phyloP scores from a whole-genome alignment of 148 eudicot species.

The Fallopia convolvulus region DNA sequence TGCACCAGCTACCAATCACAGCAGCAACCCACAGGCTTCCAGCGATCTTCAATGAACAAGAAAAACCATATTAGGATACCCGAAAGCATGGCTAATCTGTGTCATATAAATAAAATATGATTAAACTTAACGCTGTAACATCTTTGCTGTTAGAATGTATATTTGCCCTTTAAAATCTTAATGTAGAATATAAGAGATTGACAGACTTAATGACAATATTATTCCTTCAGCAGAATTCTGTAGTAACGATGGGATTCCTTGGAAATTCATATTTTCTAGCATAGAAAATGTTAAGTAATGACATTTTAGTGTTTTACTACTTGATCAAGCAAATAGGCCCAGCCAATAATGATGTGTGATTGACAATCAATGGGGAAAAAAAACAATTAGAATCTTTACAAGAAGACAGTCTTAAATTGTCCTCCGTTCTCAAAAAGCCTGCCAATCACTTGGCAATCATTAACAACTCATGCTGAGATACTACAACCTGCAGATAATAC shows the following conservation, averaged over 20 bases:
- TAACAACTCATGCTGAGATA: not conserved
- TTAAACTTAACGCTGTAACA: not conserved
- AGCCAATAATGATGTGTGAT: not conserved
- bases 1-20: constrained; percentile 79
- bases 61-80: not conserved
- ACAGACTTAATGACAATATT: not conserved
- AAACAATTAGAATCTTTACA: not conserved
- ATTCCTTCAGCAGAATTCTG: not conserved
- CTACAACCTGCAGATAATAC: not conserved
- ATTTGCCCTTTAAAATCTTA: not conserved
- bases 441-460: not conserved
- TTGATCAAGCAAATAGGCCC: not conserved
- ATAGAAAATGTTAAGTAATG: not conserved
- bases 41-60: constrained; percentile 32
- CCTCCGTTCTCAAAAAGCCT: not conserved
- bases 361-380: not conserved
- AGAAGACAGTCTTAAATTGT: not conserved
- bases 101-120: not conserved
- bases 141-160: not conserved
- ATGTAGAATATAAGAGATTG: not conserved
- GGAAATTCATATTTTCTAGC: not conserved
- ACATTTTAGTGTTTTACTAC: not conserved
- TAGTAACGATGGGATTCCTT: not conserved
- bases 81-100: not conserved
- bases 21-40: constrained; percentile 63